Base-by-base conservation (phyloP, 345 rosid species). In the Salix koriyanagi region DNA sequence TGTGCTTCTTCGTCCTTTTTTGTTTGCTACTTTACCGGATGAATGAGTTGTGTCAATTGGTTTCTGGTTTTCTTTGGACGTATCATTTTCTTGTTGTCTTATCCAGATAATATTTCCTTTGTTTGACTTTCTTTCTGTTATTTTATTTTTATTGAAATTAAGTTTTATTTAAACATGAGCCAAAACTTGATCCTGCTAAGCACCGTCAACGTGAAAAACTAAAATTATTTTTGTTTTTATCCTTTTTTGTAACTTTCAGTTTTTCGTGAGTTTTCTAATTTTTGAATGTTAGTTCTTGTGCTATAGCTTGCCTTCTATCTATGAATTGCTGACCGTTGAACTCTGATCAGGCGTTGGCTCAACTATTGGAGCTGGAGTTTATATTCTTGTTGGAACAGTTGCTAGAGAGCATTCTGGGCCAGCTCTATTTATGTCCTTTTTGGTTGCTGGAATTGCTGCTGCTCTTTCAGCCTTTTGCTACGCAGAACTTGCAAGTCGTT, bases 401-500 rank as follows among this genome's bases (percentile, higher is more conserved):
- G 99, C 98, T 71, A 89, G 99, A 86, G 99, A 96, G 89, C 97
- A 92, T 81, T 82, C 98, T 3, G 99, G 99, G 80, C 99, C 99
- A 30, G 97, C 99, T 71, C 96, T 93, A 52, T 81, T 94, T 69
- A 77, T 96, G 50, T 92, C 99, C 3, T 96, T 96, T 82, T 84
- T 96, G 64, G 86, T 96, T 23, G 99, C 99, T 81, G 99, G 98
- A 65, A 81, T 92, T 21, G 99, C 99, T 18, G 94, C 99, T 67
- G 97, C 97, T 75, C 94, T 96, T 56, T 96, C 99, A 0, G 98
- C 99, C 2, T 93, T 93, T 79, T 96, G 99, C 79, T 96, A 96
- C 77, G 99, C 99, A 0, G 99, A 96, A 84, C 97, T 96, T 69
- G 89, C 99, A 68, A 86, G 92, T 84, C 92, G 98, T 0, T 96